Evolutionary conservation across 1,284 basidiomycete species (phyloP), one percentile per base, ranked within the genome.

Genomic region (Cutaneotrichosporon arboriforme): DNA sequence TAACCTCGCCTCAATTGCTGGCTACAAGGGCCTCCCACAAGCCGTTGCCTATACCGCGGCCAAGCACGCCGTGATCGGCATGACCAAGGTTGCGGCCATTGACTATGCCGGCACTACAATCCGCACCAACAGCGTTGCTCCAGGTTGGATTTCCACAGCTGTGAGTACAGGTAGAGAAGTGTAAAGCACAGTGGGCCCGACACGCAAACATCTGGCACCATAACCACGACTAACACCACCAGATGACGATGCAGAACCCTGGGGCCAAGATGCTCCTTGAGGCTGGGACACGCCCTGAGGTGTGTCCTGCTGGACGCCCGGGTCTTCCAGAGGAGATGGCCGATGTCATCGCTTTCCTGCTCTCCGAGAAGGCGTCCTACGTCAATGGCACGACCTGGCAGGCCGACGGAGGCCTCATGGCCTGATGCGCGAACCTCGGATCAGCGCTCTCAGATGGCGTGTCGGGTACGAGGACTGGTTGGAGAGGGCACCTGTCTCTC

Each of bases 341-440:
- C 10, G 67, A 69, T 58, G 59, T 65, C 18, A 51, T 61, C n/a
- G 37, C 65, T 9, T 69, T 69, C 54, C 39, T 69, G 23, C 55
- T 47, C 34, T 54, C 57, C 15, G 63, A 66, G 51, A 62, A 61
- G 52, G 62, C 65, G 15, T 63, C 61, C 34, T 69, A 67, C 39
- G 63, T 66, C 2, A 61, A 64, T 22, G 67, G 65, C 22, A 61
- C 64, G 13, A 56, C 57, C 14, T 67, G 61, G 65, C 55, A 62
- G 15, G 64, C 62, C 0, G 67, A 69, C 60, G 67, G 67, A 22
- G 67, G 67, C 1, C 65, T 48, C 21, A 48, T 38, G 18, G 18
- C 26, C 15, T 31, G 26, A 31, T 31, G 26, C n/a, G n/a, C n/a
- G n/a, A n/a, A n/a, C n/a, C n/a, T n/a, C n/a, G n/a, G n/a, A n/a